Percentiles rank a stretch among this genome's conserved stretches.
Conservation (phyloP, 345 rosid genomes). For the Salix viminalis region DNA sequence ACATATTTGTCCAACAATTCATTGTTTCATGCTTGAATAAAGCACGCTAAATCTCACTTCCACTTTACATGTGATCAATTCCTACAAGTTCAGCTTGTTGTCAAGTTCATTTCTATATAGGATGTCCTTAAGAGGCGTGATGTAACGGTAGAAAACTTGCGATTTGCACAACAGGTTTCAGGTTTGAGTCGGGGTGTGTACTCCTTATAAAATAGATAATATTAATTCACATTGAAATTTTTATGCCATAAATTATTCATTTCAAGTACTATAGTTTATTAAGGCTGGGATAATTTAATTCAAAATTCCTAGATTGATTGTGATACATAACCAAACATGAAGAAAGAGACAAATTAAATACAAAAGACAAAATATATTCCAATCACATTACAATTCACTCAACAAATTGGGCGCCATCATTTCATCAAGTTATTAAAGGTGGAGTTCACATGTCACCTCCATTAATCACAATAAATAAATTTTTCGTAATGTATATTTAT, state of each 20-base stretch:
- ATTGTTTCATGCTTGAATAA: too few relatives aligned
- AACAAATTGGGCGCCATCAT: background rate
- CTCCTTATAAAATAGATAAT: background rate
- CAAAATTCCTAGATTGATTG: background rate
- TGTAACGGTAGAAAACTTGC: too few relatives aligned
- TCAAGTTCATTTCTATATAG: too few relatives aligned
- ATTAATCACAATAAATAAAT: background rate
- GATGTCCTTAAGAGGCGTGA: too few relatives aligned
- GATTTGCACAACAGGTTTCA: too few relatives aligned
- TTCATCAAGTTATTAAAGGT: background rate
- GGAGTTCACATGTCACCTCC: background rate
- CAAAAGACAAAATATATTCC: background rate
- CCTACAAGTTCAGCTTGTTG: too few relatives aligned
- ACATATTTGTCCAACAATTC: too few relatives aligned
- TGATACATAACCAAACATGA: background rate
- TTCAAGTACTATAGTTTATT: background rate
- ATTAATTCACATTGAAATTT: background rate
- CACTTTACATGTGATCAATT: too few relatives aligned
- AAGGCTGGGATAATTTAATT: background rate
- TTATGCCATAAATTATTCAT: background rate
- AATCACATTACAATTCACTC: background rate
- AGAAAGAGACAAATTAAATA: background rate
- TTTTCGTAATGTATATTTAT: accelerated
- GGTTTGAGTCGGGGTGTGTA: too few relatives aligned
- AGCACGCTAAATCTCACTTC: too few relatives aligned